Conservation (phyloP, 345 rosid genomes). For the Hirschfeldia incana region DNA sequence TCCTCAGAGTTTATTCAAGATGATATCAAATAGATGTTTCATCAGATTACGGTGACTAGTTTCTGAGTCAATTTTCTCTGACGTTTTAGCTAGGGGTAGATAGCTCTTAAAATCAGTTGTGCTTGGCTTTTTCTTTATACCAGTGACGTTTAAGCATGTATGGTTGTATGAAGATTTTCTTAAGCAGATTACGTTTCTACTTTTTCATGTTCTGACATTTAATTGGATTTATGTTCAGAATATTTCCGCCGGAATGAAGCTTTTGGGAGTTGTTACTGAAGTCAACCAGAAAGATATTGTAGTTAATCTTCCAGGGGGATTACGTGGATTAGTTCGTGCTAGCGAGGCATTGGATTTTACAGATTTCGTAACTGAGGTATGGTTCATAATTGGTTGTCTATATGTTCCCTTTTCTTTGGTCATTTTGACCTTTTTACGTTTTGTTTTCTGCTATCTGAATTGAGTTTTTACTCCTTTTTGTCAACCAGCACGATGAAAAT, state of each 20-base stretch:
- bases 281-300: slow-evolving; percentile 91
- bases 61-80: neutral
- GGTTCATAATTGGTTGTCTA: slow-evolving; percentile 2
- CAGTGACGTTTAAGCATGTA: neutral
- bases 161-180: slow-evolving; percentile 5
- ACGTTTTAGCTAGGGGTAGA: neutral
- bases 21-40: neutral
- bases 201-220: slow-evolving; percentile 15
- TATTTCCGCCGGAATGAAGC: slow-evolving; percentile 90
- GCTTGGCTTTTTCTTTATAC: neutral
- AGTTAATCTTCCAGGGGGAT: slow-evolving; percentile 82
- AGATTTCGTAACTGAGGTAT: slow-evolving; percentile 59
- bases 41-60: neutral
- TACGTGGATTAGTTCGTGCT: slow-evolving; percentile 88
- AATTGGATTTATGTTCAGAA: slow-evolving; percentile 50
- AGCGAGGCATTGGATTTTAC: slow-evolving; percentile 70
- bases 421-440: neutral
- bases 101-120: neutral
- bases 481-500: slow-evolving; percentile 56
- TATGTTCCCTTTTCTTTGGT: neutral
- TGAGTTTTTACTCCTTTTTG: slow-evolving; percentile 10
- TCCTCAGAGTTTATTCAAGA: neutral
- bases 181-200: slow-evolving; percentile 9
- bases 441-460: slow-evolving; percentile 18
- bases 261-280: slow-evolving; percentile 91